phyloP scores from a whole-genome alignment of 176 grass and related monocot species.

The Dactylis glomerata region DNA sequence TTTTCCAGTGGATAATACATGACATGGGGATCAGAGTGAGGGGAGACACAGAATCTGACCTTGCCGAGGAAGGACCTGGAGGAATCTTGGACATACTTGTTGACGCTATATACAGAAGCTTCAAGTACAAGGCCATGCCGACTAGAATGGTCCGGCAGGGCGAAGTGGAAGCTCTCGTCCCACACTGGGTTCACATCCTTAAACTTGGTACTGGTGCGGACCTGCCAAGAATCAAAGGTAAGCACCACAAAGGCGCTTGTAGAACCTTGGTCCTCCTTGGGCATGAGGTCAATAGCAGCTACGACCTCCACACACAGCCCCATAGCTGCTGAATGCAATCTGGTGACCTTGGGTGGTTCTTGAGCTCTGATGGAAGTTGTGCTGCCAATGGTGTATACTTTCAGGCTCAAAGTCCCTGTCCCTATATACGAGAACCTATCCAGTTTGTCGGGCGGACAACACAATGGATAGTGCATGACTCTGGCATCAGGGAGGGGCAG shows the following conservation, averaged over 20 bases:
- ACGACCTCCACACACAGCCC: conserved; percentile 43
- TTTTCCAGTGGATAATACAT: conserved; percentile 70
- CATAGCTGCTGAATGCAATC: no score
- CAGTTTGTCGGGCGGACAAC: no score
- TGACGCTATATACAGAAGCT: conserved; percentile 75
- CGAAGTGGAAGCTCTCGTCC: conserved; percentile 84
- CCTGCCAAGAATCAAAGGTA: conserved; percentile 68
- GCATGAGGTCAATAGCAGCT: conserved; percentile 88
- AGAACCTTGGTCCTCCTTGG: conserved; percentile 77
- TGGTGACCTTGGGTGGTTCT: no score
- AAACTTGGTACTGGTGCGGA: conserved; percentile 70
- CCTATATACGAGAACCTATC: no score
- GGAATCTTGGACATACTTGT: conserved; percentile 31
- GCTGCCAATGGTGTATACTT: no score
- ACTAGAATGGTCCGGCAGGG: conserved; percentile 51
- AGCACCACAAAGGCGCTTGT: conserved; percentile 74
- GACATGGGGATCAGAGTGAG: no score
- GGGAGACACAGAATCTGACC: conserved; percentile 65
- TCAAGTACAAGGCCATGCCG: conserved; percentile 71
- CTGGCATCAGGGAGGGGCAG: no score
- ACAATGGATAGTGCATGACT: no score
- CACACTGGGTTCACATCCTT: conserved; percentile 78
- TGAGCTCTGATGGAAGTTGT: no score
- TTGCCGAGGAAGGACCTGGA: conserved; percentile 68
- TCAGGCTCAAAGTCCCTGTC: no score